Evolutionary conservation across 225 moss, liverwort and hornwort genomes (phyloP), one percentile per base, ranked within the genome.

Genomic region (Lunularia cruciata): DNA sequence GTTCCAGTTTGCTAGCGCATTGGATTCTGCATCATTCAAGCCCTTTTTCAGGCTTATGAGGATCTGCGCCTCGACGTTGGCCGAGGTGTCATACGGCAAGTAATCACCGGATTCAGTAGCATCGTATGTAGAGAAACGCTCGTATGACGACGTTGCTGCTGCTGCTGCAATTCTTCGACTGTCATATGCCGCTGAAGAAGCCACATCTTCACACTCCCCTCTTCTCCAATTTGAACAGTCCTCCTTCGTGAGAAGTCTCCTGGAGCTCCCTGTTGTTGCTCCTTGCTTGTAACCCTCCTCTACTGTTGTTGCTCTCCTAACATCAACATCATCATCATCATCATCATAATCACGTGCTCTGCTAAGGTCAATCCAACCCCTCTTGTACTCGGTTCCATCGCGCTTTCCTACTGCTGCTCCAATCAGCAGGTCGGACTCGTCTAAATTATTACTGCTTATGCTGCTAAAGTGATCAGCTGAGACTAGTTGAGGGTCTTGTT

Each of bases 1-100:
- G 58, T 78, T 78, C 82, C 82, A 83, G 30, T 37, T 70, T 11
- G 57, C 68, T 0, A 83, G 36, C 18, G 49, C 69, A 9, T 42
- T 42, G 9, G 68, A 62, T 9, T 35, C 61, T 27, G 63, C 57
- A 12, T 83, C 75, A 12, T 20, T 18, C 52, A 83, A 53, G 8
- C 57, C 46, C 16, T 40, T 13, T 25, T 34, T 72, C 68, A 78
- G 71, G 26, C 14, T 35, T 16, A 75, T 32, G 5, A 83, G 72
- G 10, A 73, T 63, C 46, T 60, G 42, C 14, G 69, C 72, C 2
- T 83, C 70, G 3, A 58, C 20, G 26, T 59, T 65, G 15, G 73
- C 33, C 14, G 59, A 40, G 2, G 28, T 45, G 51, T 61, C 40
- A 4, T 39, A 31, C 1, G 37, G 62, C 9, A 34, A 27, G 52